Evolutionary conservation across 73 alveolate species (phyloP).

Genomic region (Paramecium pentaurelia): DNA sequence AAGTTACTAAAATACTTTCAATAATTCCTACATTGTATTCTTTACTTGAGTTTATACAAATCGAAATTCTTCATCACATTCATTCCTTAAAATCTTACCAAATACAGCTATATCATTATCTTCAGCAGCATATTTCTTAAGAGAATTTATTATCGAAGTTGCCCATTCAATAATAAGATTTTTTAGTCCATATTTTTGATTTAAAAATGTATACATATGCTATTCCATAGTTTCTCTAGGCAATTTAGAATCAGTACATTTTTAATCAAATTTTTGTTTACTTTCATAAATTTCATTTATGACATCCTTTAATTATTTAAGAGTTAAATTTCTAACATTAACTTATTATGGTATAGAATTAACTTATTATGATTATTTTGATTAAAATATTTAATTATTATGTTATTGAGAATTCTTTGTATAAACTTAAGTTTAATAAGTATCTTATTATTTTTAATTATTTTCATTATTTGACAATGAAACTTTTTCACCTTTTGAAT

Average conservation of each 20-base stretch:
- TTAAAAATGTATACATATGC: slow-evolving; percentile 93
- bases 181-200: slow-evolving; percentile 94
- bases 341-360: slow-evolving; percentile 12
- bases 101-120: slow-evolving; percentile 96
- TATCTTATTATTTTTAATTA: neutral
- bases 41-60: slow-evolving; percentile 89
- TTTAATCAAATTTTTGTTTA: slow-evolving; percentile 86
- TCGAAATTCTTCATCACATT: slow-evolving; percentile 96
- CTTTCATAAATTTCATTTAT: slow-evolving; percentile 88
- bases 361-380: neutral
- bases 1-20: slow-evolving; percentile 60
- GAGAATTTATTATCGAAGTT: slow-evolving; percentile 87
- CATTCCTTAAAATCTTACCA: slow-evolving; percentile 95
- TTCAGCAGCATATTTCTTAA: slow-evolving; percentile 79
- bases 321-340: slow-evolving; percentile 69
- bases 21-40: slow-evolving; percentile 88
- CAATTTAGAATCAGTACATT: slow-evolving; percentile 85
- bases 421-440: neutral
- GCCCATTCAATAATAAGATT: slow-evolving; percentile 96
- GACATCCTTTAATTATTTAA: slow-evolving; percentile 82
- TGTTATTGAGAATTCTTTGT: neutral
- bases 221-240: slow-evolving; percentile 98
- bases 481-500: slow-evolving; percentile 43
- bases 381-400: neutral
- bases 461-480: neutral